Base-by-base conservation (phyloP, 768 basidiomycete genomes). In the Mycena vitilis region DNA sequence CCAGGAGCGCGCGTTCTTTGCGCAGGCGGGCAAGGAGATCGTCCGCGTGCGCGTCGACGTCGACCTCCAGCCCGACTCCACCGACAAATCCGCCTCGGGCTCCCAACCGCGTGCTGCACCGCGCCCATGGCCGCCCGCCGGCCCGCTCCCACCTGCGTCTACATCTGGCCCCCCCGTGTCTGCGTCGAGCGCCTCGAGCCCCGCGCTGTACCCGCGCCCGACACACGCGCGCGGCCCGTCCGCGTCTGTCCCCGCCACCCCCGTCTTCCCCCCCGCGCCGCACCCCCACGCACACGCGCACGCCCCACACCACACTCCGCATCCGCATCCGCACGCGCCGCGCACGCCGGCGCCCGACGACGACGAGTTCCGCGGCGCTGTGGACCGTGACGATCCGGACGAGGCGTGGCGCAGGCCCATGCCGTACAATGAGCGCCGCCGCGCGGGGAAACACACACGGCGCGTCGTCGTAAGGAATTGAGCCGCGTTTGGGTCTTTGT, bases 1-100 rank as follows among this genome's bases (percentile, higher is more conserved):
- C 0, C 90, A 94, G 77, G 92, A 94, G 73, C 90, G 92, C 63
- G 90, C 89, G 10, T 94, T 92, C 78, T 94, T 94, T 71, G 91
- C 91, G 1, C 88, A 91, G 73, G 90, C 90, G 0, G 92, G 91
- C 25, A 89, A 87, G 68, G 92, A 93, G 77, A 91, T 93, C 71
- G 87, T 93, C 48, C 88, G 91, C 34, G 89, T 92, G 36, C 86
- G 89, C 30, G 85, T 92, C 47, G 91, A 93, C 75, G 83, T 92
- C 62, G 91, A 92, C 77, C 38, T 64, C 34, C 66, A 55, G 34
- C 36, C 59, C 5, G 42, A 47, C 1, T 13, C 40, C 10, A 38
- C 44, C 18, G 15, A 7, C 13, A 45, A 58, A 16, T 5, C 49
- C 38, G 20, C 40, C 2, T 15, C 40, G 15, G 15, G n/a, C 16